Base-by-base conservation (phyloP, 768 basidiomycete genomes). In the Exsudoporus frostii region DNA sequence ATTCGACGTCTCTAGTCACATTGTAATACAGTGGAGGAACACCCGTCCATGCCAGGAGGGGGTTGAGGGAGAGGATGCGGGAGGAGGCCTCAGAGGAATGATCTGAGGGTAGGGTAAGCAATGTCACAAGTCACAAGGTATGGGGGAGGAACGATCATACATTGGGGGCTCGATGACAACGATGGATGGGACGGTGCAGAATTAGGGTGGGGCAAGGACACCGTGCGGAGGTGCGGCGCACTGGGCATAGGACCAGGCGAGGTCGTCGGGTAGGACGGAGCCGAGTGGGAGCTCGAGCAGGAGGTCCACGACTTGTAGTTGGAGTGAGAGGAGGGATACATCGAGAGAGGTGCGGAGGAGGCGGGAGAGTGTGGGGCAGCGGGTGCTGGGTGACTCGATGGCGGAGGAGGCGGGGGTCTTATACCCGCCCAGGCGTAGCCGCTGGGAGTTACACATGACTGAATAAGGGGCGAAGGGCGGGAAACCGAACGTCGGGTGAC, bases 121-220 rank as follows among this genome's bases (percentile, higher is more conserved):
- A 41, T 19, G 40, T 36, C 13, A 37, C 27, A 2, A 32, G 19
- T 13, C 6, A n/a, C 34, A 20, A 19, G 6, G 13, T 27, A 5
- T 13, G 7, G 9, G 19, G 17, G 4, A 24, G 38, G 22, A 40
- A 38, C 5, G 22, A 27, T 20, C 69, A 5, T 53, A 71, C 69
- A 44, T 5, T 48, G 50, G 3, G 65, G 48, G 15, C 48, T 24
- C 19, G 61, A 50, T 19, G 67, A 50, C n/a, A 54, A 37, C 1
- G 67, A 55, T 7, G 53, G 30, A 34, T 67, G 27, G n/a, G 20
- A 29, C 4, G 57, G 55, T 15, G 62, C 44, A 8, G 70, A 58
- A 39, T 70, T 70, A 11, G 68, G 68, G 46, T 70, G 70, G 10
- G 68, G 68, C 17, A 70, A 30, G 14, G 70, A 64, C 5, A 70